phyloP scores from a whole-genome alignment of 257 asterid genomes.

The Solanum etuberosum region DNA sequence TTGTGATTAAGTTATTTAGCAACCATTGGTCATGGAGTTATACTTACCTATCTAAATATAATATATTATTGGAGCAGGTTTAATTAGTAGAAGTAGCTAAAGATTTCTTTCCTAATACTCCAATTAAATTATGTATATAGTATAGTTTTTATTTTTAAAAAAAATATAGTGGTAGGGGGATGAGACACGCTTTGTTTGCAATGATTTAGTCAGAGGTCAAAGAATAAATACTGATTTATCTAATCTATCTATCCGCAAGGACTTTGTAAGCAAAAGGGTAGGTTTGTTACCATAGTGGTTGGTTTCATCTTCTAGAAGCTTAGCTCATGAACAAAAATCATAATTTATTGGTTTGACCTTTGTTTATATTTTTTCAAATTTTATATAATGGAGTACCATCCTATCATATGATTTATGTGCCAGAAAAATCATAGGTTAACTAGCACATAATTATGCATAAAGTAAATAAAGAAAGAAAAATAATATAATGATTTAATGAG shows the following conservation, averaged over 20 bases:
- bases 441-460: background rate
- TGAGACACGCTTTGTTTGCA: constrained; percentile 5
- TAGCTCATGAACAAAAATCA: background rate
- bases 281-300: constrained; percentile 8
- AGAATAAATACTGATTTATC: background rate
- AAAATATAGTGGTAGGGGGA: background rate
- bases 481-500: no score
- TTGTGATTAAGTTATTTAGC: background rate
- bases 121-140: background rate
- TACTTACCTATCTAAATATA: background rate
- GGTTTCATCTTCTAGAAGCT: constrained; percentile 23
- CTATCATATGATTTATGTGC: background rate
- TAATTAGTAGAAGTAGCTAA: background rate
- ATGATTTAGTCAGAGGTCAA: constrained; percentile 27
- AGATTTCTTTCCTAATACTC: background rate
- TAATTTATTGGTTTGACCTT: background rate
- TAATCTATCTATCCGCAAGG: background rate
- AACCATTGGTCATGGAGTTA: background rate
- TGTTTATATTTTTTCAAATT: background rate
- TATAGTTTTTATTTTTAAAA: background rate
- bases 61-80: background rate
- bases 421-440: background rate
- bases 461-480: no score
- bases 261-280: constrained; percentile 16
- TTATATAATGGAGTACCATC: background rate